Evolutionary conservation across 2,329 filamentous ascomycete genomes (phyloP).

Genomic region (Phialophora expanda): DNA sequence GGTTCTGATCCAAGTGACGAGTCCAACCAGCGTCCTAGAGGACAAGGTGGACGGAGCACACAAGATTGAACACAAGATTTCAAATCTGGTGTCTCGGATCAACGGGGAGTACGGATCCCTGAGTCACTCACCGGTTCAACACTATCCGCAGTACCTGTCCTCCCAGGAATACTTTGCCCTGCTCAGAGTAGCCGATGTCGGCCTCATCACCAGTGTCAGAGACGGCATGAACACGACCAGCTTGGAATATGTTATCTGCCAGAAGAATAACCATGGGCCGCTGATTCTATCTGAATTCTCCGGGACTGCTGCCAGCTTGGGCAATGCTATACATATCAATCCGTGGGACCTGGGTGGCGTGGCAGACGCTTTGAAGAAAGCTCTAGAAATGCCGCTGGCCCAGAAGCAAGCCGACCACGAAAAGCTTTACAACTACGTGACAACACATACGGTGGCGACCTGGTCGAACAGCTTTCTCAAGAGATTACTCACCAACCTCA

Average conservation of each 20-base stretch:
- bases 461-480: conserved; percentile 84
- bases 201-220: conserved; percentile 90
- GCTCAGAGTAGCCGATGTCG: conserved; percentile 87
- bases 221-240: conserved; percentile 99
- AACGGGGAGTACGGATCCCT: conserved; percentile 89
- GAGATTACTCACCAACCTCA: conserved; percentile 78
- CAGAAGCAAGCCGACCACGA: conserved; percentile 72
- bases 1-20: conserved; percentile 93
- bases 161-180: conserved; percentile 93
- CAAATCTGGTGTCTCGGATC: conserved; percentile 87
- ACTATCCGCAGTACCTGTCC: conserved; percentile 90
- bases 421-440: conserved; percentile 81
- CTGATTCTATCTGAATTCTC: conserved; percentile 96
- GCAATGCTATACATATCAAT: conserved; percentile 92
- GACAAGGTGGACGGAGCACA: conserved; percentile 76
- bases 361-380: conserved; percentile 79
- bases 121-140: conserved; percentile 87
- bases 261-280: conserved; percentile 83
- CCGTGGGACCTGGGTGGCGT: conserved; percentile 90
- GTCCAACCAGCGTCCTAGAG: conserved; percentile 78
- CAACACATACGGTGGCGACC: conserved; percentile 79
- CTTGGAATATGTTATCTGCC: conserved; percentile 91
- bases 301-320: conserved; percentile 84
- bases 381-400: conserved; percentile 74
- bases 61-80: conserved; percentile 85